These are phyloP conservation scores for Candida glaebosa DNA, from an alignment of 805 yeast genomes.

Conservation along the genomic window DNA sequence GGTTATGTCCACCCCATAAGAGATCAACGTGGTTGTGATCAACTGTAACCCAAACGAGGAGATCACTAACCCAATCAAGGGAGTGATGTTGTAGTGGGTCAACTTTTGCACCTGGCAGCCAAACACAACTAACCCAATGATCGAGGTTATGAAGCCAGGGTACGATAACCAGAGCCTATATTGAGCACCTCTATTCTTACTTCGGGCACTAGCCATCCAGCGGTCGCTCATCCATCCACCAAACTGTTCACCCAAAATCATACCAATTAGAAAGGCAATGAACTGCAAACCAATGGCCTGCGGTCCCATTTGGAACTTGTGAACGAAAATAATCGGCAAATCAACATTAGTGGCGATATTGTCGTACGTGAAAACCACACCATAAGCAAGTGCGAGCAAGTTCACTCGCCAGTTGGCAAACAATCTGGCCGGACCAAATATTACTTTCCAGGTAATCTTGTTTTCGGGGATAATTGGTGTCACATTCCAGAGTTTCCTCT, in stretches of 20 bases:
- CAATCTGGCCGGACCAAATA: conserved; percentile 10
- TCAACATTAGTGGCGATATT: conserved; percentile 22
- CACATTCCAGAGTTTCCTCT: conserved; percentile 2
- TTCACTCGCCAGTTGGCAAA: conserved; percentile 9
- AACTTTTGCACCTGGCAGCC: conserved; percentile 15
- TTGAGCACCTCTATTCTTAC: conserved; percentile 2
- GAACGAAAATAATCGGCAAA: conserved; percentile 17
- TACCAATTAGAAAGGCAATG: conserved; percentile 19
- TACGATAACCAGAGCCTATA: conserved; percentile 20
- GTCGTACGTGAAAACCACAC: conserved; percentile 18
- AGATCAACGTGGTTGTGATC: conserved; percentile 19
- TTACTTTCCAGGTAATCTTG: conserved; percentile 4
- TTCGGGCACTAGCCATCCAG: conserved; percentile 15
- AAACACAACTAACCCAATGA: conserved; percentile 20
- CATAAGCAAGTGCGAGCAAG: conserved; percentile 15
- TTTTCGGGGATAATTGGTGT: conserved; percentile 7
- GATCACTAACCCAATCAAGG: conserved; percentile 20
- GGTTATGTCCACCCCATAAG: conserved; percentile 18
- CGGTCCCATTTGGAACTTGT: conserved; percentile 16
- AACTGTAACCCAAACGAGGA: conserved; percentile 20
- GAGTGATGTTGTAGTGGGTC: conserved; percentile 10
- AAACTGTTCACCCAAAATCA: conserved; percentile 19
- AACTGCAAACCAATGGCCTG: conserved; percentile 23
- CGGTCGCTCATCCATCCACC: conserved; percentile 21
- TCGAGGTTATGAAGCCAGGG: conserved; percentile 15